Base-by-base conservation (phyloP, 805 yeast species). In the Cyberlindnera nakhonratchasimensis region DNA sequence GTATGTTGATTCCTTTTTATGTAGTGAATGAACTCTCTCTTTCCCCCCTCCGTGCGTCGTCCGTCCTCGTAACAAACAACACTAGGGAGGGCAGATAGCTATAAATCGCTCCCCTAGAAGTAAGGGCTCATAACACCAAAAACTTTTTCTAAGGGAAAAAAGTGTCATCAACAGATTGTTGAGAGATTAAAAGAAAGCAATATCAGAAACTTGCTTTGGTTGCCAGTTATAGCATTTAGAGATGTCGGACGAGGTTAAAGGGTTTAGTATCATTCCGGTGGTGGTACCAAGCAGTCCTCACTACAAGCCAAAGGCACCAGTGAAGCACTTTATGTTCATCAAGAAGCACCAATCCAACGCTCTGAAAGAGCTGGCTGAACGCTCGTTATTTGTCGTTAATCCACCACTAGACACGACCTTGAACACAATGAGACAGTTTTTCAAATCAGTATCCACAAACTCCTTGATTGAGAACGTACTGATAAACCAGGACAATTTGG, bases 321-420 rank as follows among this genome's bases (percentile, higher is more conserved):
- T 65, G 2, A 56, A 60, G 19, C 95, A 86, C 58, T 82, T 76
- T 54, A 63, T 83, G 50, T 85, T 71, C 54, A 63, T 76, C 52
- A 84, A 83, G 61, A 85, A 80, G 55, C 95, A 86, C 57, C 63
- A 65, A 19, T 65, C 74, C 19, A 63, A 71, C 33, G 57, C 62
- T 31, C 66, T 67, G 39, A 69, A 66, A 25, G 62, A 67, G 3
- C 72, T 73, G 25, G 62, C 71, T 17, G 73, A 74, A 39, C 69
- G 85, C 39, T 72, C 85, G 22, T 61, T 90, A n/a, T 90, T 90
- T 63, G 59, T 83, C 6, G 78, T 84, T 44, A 89, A 90, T 58
- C 64, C 88, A 30, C 96, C 97, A 2, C 64, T 82, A 18, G 72
- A 74, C 43, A 71, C 88, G 6, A 69, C 72, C 19, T 55, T 76